phyloP scores from a whole-genome alignment of 2,329 filamentous ascomycete genomes.

The Aureobasidium sp. region DNA sequence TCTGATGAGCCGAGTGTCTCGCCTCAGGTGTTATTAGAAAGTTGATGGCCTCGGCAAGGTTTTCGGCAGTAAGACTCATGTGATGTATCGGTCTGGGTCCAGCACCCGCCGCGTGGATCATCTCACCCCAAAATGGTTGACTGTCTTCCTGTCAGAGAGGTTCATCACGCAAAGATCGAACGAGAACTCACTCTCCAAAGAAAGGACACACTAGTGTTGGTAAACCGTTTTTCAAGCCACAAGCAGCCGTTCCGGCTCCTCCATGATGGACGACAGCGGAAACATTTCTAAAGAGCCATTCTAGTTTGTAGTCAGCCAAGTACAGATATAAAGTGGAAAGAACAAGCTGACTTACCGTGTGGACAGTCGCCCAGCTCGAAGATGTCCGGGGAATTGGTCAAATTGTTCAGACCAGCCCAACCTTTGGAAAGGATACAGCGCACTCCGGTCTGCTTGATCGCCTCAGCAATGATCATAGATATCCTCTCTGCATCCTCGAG shows the following conservation, averaged over 20 bases:
- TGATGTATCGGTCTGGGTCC: slow-evolving; percentile 36
- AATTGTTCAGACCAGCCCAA: slow-evolving; percentile 20
- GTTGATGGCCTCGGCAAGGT: slow-evolving; percentile 33
- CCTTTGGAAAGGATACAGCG: background rate
- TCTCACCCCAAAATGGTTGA: slow-evolving; percentile 42
- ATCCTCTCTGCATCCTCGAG: slow-evolving; percentile 32
- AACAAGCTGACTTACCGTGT: background rate
- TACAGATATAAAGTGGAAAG: accelerated
- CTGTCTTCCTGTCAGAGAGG: slow-evolving; percentile 20
- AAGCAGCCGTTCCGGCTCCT: slow-evolving; percentile 33
- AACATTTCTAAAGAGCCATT: slow-evolving; percentile 32
- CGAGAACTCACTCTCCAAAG: slow-evolving; percentile 11
- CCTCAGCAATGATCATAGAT: slow-evolving; percentile 31
- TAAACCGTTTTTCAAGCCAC: slow-evolving; percentile 29
- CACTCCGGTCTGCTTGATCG: slow-evolving; percentile 25
- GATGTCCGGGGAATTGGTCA: slow-evolving; percentile 8
- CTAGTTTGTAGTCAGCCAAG: background rate
- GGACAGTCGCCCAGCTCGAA: slow-evolving; percentile 5
- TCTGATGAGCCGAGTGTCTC: slow-evolving; percentile 23
- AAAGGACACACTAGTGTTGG: background rate
- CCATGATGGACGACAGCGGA: slow-evolving; percentile 34
- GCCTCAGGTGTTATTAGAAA: slow-evolving; percentile 28
- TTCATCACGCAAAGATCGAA: slow-evolving; percentile 12
- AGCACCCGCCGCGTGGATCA: slow-evolving; percentile 37
- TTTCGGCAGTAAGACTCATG: slow-evolving; percentile 30